Conservation (phyloP, 2,329 filamentous ascomycete species). For the Colletotrichum karsti region DNA sequence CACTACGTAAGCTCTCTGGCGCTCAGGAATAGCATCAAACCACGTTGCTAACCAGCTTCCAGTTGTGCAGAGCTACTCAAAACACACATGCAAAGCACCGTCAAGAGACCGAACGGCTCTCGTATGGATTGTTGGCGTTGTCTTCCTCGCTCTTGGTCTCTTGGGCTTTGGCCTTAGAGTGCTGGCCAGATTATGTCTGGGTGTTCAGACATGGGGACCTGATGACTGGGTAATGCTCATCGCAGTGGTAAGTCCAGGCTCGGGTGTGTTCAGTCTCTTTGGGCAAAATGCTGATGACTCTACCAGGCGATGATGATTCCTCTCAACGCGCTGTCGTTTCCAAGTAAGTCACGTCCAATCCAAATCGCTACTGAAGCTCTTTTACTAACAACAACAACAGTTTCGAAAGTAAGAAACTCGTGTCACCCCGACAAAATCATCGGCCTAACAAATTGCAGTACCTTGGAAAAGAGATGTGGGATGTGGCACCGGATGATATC, state of each 20-base stretch:
- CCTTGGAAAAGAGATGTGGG: constrained; percentile 50
- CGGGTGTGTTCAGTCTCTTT: too few relatives aligned
- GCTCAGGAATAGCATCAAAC: not conserved
- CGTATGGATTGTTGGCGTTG: constrained; percentile 35
- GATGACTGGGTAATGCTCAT: constrained; percentile 50
- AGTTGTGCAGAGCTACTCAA: constrained; percentile 32
- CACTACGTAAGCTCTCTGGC: constrained; percentile 1
- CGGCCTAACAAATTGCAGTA: too few relatives aligned
- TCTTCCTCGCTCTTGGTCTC: constrained; percentile 38
- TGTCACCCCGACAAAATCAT: too few relatives aligned
- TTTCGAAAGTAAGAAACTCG: too few relatives aligned
- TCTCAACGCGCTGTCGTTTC: constrained; percentile 11
- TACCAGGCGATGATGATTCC: constrained; percentile 18
- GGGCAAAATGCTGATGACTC: constrained; percentile 1
- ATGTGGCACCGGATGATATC: constrained; percentile 35
- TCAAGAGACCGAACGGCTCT: constrained; percentile 36
- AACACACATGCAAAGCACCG: constrained; percentile 34
- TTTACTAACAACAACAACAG: too few relatives aligned
- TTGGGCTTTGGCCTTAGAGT: constrained; percentile 39
- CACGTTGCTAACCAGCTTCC: not conserved
- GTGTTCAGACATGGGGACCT: constrained; percentile 39
- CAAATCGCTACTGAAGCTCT: not conserved
- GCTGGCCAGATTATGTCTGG: constrained; percentile 35
- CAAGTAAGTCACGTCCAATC: not conserved
- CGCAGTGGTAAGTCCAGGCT: constrained; percentile 37